phyloP scores from a whole-genome alignment of 257 asterid genomes.

The Penstemon eatonii region DNA sequence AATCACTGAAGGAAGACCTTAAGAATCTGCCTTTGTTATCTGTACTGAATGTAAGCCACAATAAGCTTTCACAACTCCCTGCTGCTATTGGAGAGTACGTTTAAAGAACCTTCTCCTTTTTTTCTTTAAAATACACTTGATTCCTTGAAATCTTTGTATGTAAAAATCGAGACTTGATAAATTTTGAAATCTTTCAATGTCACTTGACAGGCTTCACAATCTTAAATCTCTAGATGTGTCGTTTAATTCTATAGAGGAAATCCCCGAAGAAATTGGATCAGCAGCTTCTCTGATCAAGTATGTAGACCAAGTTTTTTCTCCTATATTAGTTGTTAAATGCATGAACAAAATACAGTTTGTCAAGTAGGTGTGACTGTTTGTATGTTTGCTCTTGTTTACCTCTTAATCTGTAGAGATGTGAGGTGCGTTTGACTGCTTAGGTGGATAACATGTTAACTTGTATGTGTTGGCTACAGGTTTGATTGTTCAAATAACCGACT shows the following conservation, averaged over 20 bases:
- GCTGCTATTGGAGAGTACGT: constrained; percentile 94
- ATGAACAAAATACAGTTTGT: constrained; percentile 19
- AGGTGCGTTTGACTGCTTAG: constrained; percentile 25
- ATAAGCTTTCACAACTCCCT: constrained; percentile 79
- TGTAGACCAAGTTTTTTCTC: constrained; percentile 32
- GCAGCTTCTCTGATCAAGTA: constrained; percentile 85
- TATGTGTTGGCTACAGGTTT: constrained; percentile 53
- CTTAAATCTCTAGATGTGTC: constrained; percentile 82
- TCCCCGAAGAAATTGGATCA: constrained; percentile 84
- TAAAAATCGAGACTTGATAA: constrained; percentile 10
- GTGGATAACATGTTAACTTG: constrained; percentile 16
- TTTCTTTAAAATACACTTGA: not conserved
- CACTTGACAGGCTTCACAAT: constrained; percentile 63
- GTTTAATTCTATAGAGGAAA: constrained; percentile 53
- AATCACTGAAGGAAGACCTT: constrained; percentile 73
- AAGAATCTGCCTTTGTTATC: constrained; percentile 65
- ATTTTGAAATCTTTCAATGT: constrained; percentile 14
- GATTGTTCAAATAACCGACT: constrained; percentile 87
- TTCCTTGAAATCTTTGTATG: constrained; percentile 4
- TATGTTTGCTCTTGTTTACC: not conserved
- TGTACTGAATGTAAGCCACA: constrained; percentile 80
- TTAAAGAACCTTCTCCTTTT: constrained; percentile 4
- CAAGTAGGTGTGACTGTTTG: not conserved
- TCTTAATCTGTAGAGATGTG: constrained; percentile 19
- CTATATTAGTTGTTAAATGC: constrained; percentile 2